A percentile compares a stretch with the other conserved stretches of the same genome.
Evolutionary conservation across 805 yeast genomes (phyloP).

Genomic region (Lipomyces yamanashiensis): DNA sequence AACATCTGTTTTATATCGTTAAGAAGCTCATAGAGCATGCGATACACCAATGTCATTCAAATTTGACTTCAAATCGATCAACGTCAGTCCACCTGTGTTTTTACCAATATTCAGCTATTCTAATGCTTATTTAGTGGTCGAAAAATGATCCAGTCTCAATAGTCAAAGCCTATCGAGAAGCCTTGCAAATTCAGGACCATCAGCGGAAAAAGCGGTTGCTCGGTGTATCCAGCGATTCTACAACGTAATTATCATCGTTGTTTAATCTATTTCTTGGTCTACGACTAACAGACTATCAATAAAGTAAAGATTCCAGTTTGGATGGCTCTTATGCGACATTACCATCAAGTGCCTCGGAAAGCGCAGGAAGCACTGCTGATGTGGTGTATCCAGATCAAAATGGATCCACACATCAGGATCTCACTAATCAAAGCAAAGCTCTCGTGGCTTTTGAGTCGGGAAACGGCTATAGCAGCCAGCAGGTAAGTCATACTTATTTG

Average conservation of each 20-base stretch:
- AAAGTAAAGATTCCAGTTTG: too few species aligned
- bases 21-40: constrained; percentile 5
- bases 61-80: constrained; percentile 36
- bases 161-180: constrained; percentile 42
- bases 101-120: background rate
- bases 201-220: constrained; percentile 20
- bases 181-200: constrained; percentile 35
- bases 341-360: too few species aligned
- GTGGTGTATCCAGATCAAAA: too few species aligned
- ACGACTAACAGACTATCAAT: too few species aligned
- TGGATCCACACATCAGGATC: too few species aligned
- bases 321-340: too few species aligned
- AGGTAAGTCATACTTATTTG: background rate
- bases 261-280: background rate
- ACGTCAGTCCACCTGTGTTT: constrained; percentile 20
- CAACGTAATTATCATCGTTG: background rate
- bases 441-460: background rate
- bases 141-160: constrained; percentile 39
- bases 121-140: constrained; percentile 32
- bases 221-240: constrained; percentile 1
- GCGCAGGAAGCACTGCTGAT: too few species aligned
- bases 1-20: background rate
- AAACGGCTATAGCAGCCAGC: background rate
- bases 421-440: background rate
- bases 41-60: constrained; percentile 10